Conservation (phyloP, 2,329 filamentous ascomycete species). For the Leptographium procerum region DNA sequence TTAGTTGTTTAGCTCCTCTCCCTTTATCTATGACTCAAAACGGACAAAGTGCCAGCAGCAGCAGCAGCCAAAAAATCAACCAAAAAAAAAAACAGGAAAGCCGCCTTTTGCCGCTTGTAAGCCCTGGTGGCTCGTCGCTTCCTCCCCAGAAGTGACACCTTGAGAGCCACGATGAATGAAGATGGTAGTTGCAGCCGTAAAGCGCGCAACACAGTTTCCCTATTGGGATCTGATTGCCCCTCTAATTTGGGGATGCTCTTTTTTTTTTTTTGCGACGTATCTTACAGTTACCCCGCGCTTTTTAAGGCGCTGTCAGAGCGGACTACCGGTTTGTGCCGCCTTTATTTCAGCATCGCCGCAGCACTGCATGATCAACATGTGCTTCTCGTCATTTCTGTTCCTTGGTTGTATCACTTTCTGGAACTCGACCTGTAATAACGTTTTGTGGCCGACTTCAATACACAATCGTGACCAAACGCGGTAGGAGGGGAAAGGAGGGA, state of each 20-base stretch:
- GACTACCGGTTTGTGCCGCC: not conserved
- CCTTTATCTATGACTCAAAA: not conserved
- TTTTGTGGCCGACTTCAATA: too few relatives aligned
- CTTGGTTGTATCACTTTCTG: too few relatives aligned
- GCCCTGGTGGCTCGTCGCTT: not conserved
- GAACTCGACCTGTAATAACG: too few relatives aligned
- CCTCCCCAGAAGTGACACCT: not conserved
- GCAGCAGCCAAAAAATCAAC: too few relatives aligned
- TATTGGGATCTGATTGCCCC: not conserved
- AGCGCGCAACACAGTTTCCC: not conserved
- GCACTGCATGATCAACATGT: too few relatives aligned
- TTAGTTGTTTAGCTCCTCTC: not conserved
- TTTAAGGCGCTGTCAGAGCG: not conserved
- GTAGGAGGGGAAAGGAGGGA: too few relatives aligned
- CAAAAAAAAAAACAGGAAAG: not conserved
- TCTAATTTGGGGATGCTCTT: not conserved
- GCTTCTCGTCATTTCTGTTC: not conserved
- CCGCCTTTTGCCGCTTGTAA: not conserved
- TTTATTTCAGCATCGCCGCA: too few relatives aligned
- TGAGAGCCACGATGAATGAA: not conserved
- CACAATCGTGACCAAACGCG: too few relatives aligned
- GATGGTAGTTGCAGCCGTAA: not conserved
- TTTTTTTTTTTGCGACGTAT: not conserved
- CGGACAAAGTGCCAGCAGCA: not conserved
- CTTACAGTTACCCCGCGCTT: not conserved